phyloP scores from a whole-genome alignment of 2,329 filamentous ascomycete species.

The Clarireedia hainanense region DNA sequence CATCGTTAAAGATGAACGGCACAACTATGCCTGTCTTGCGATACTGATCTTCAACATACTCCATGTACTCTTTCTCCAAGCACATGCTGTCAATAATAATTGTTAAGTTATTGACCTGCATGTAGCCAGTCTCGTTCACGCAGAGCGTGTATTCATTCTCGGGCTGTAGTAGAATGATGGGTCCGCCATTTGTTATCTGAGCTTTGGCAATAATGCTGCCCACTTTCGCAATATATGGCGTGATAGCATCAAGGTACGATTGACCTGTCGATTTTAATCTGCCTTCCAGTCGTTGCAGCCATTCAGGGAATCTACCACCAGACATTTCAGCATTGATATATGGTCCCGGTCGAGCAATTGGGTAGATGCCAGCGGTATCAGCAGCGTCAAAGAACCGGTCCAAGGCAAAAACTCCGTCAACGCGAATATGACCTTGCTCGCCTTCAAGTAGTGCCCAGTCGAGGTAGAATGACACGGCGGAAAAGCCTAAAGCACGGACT shows the following conservation, averaged over 20 bases:
- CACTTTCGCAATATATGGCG: slow-evolving; percentile 50
- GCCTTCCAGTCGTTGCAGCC: slow-evolving; percentile 63
- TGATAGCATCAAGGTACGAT: slow-evolving; percentile 57
- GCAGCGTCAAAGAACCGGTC: slow-evolving; percentile 74
- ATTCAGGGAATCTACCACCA: slow-evolving; percentile 74
- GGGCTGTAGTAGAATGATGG: slow-evolving; percentile 69
- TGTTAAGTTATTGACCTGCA: slow-evolving; percentile 57
- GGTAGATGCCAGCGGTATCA: slow-evolving; percentile 63
- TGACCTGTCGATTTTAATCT: slow-evolving; percentile 53
- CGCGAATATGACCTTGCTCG: slow-evolving; percentile 58
- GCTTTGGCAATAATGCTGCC: slow-evolving; percentile 60
- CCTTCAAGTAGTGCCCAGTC: slow-evolving; percentile 75
- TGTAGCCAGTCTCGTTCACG: slow-evolving; percentile 28
- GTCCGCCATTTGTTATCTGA: slow-evolving; percentile 78
- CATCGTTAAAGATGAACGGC: no score
- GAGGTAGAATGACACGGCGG: slow-evolving; percentile 69
- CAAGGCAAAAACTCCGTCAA: slow-evolving; percentile 64
- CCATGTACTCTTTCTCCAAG: not conserved
- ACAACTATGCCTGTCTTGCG: no score
- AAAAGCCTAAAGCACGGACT: slow-evolving; percentile 73
- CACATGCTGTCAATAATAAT: slow-evolving; percentile 46
- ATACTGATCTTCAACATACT: no score
- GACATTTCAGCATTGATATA: slow-evolving; percentile 74
- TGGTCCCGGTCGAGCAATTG: slow-evolving; percentile 50
- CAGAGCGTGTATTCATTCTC: slow-evolving; percentile 73